Conservation (phyloP, 2,329 filamentous ascomycete species). For the Colletotrichum eremochloae region DNA sequence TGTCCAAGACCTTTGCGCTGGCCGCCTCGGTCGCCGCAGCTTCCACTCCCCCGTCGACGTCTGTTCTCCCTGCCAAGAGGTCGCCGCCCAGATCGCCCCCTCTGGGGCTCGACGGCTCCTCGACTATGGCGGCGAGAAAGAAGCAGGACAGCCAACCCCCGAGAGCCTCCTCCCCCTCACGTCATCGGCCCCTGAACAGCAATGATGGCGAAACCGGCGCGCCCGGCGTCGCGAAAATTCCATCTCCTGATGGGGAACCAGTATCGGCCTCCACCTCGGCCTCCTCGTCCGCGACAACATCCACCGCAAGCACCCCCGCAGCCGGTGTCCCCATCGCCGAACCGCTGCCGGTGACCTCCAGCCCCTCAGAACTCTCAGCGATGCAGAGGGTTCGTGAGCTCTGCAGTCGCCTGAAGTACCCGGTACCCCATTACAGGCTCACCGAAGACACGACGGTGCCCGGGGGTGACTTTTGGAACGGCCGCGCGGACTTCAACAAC, state of each 20-base stretch:
- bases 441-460: slow-evolving; percentile 38
- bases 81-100: background rate
- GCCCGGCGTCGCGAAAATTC: background rate
- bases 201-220: background rate
- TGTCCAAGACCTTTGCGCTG: slow-evolving; percentile 37
- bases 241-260: slow-evolving; percentile 29
- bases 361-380: slow-evolving; percentile 33
- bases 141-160: background rate
- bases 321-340: slow-evolving; percentile 3
- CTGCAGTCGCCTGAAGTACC: slow-evolving; percentile 51
- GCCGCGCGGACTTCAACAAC: slow-evolving; percentile 52
- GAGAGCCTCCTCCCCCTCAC: background rate
- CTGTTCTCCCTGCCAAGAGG: slow-evolving; percentile 11
- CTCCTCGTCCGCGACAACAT: background rate
- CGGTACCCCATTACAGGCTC: slow-evolving; percentile 52
- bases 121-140: background rate
- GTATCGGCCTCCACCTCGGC: background rate
- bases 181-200: background rate
- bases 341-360: slow-evolving; percentile 1
- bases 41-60: background rate
- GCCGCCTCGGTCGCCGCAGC: background rate
- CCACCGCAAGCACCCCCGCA: slow-evolving; percentile 4
- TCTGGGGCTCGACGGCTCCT: background rate
- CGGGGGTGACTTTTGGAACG: slow-evolving; percentile 52
- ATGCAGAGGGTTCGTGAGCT: slow-evolving; percentile 51